These are phyloP conservation scores for Phoma sp. DNA, from an alignment of 2,329 filamentous ascomycete species.

Conservation along the genomic window DNA sequence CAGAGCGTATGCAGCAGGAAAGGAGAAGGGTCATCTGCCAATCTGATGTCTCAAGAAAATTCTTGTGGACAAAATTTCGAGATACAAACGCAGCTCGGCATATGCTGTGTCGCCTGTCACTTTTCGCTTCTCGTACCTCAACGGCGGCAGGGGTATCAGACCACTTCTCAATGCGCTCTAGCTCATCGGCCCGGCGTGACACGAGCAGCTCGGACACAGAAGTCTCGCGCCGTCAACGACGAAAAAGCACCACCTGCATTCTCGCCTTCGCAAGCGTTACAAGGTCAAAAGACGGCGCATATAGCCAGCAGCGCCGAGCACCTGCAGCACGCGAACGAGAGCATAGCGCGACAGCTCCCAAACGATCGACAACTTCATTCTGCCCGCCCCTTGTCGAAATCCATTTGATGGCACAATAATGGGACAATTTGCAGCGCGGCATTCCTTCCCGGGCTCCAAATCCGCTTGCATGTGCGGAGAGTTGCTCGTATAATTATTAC, in stretches of 20 bases:
- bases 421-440: neutral
- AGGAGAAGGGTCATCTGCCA: slow-evolving; percentile 28
- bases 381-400: neutral
- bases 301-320: neutral
- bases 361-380: slow-evolving; percentile 1
- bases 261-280: slow-evolving; percentile 6
- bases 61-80: slow-evolving; percentile 21
- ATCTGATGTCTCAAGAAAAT: slow-evolving; percentile 17
- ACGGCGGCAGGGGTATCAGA: slow-evolving; percentile 35
- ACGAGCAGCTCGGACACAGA: slow-evolving; percentile 15
- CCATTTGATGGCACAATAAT: slow-evolving; percentile 1
- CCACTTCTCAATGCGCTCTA: slow-evolving; percentile 27
- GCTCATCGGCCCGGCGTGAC: slow-evolving; percentile 35
- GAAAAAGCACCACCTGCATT: slow-evolving; percentile 17
- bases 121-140: slow-evolving; percentile 35
- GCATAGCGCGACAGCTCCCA: slow-evolving; percentile 2
- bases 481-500: neutral
- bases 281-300: slow-evolving; percentile 4
- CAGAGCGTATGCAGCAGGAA: slow-evolving; percentile 18
- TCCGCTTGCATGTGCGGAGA: neutral
- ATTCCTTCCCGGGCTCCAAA: neutral
- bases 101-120: slow-evolving; percentile 41
- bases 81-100: slow-evolving; percentile 30
- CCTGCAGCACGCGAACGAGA: neutral
- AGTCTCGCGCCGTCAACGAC: slow-evolving; percentile 13